These are phyloP conservation scores for Lignosus rhinocerotis DNA, from an alignment of 1,284 basidiomycete genomes.

Conservation along the genomic window DNA sequence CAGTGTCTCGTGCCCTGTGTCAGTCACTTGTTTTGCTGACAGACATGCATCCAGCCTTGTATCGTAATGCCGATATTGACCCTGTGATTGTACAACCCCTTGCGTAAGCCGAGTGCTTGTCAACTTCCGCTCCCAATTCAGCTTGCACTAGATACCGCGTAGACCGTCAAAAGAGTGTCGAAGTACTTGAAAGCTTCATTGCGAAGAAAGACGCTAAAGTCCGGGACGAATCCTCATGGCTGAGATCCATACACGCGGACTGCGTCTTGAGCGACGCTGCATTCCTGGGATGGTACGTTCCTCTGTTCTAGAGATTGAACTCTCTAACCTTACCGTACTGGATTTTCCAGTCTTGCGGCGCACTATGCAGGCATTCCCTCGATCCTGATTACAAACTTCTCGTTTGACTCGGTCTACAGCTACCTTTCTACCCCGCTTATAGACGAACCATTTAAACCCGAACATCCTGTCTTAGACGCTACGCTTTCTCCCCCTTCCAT, in stretches of 20 bases:
- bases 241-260: slow-evolving; percentile 49
- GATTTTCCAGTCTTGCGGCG: slow-evolving; percentile 61
- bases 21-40: background rate
- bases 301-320: background rate
- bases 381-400: slow-evolving; percentile 76
- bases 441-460: slow-evolving; percentile 14
- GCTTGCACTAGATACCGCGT: slow-evolving; percentile 56
- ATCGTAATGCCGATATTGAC: slow-evolving; percentile 69
- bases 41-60: slow-evolving; percentile 40
- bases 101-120: slow-evolving; percentile 46
- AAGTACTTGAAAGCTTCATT: slow-evolving; percentile 61
- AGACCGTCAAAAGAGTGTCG: slow-evolving; percentile 67
- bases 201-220: slow-evolving; percentile 54
- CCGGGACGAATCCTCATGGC: slow-evolving; percentile 58
- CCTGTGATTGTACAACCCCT: slow-evolving; percentile 74
- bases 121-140: background rate
- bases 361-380: slow-evolving; percentile 63
- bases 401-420: slow-evolving; percentile 80
- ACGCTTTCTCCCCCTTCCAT: slow-evolving; percentile 5
- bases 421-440: slow-evolving; percentile 46
- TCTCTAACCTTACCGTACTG: background rate
- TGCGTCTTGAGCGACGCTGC: slow-evolving; percentile 77
- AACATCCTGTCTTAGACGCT: slow-evolving; percentile 3
- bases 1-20: too few species aligned
- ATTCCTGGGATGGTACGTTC: slow-evolving; percentile 70